Evolutionary conservation across 306 rosid genomes (phyloP).

Genomic region (Dalbergia cochinchinensis): DNA sequence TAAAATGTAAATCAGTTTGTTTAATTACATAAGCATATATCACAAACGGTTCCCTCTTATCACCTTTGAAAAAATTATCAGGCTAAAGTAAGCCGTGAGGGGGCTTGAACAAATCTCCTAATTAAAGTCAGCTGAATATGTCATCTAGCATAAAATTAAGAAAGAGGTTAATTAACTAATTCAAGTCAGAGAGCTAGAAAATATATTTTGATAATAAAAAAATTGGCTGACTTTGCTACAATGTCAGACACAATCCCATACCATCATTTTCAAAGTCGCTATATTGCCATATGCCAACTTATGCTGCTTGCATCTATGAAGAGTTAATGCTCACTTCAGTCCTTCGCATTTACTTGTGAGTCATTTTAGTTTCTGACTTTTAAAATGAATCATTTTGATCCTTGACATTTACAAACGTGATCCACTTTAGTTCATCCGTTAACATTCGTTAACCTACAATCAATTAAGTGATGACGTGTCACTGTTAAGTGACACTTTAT

Average conservation of each 20-base stretch:
- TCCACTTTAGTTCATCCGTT: too few relatives aligned
- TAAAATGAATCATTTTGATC: too few relatives aligned
- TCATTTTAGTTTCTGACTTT: too few relatives aligned
- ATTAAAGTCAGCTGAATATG: not conserved
- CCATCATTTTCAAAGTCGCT: not conserved
- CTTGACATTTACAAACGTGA: too few relatives aligned
- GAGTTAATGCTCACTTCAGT: too few relatives aligned
- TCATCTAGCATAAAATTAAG: not conserved
- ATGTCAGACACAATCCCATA: not conserved
- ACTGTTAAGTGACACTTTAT: too few relatives aligned
- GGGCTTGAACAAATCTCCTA: not conserved
- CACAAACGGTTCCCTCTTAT: not conserved
- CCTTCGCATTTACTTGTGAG: too few relatives aligned
- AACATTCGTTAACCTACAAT: too few relatives aligned
- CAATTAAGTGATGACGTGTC: too few relatives aligned
- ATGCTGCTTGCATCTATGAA: conserved; percentile 3
- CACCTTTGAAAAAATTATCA: too few relatives aligned
- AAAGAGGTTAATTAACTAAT: not conserved
- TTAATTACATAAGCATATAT: too few relatives aligned
- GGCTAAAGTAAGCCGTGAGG: not conserved
- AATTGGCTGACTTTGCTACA: not conserved
- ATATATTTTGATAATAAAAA: not conserved
- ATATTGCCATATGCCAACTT: not conserved
- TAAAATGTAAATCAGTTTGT: not conserved
- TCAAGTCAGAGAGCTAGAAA: conserved; percentile 3